A percentile compares a stretch with the other conserved stretches of the same genome.
phyloP scores from a whole-genome alignment of 2,329 filamentous ascomycete genomes.

The Nemania sp. region DNA sequence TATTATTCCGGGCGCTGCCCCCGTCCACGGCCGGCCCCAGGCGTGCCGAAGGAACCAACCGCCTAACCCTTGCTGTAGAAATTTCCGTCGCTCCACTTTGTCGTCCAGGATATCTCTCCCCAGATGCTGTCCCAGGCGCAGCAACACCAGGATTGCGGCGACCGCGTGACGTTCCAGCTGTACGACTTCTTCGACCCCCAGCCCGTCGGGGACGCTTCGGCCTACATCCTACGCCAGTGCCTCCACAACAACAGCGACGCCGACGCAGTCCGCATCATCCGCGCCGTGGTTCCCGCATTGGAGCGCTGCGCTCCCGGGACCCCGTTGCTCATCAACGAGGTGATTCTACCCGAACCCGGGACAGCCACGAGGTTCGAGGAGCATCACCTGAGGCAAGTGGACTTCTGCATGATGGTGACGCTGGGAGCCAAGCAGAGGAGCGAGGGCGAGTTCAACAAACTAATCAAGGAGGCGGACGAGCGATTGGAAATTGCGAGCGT shows the following conservation, averaged over 20 bases:
- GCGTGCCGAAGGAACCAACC: neutral
- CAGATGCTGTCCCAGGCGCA: conserved; percentile 7
- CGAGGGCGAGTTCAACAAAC: conserved; percentile 23
- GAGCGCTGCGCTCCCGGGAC: conserved; percentile 33
- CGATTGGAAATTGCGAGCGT: conserved; percentile 23
- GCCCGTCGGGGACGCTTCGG: conserved; percentile 7
- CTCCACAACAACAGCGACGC: conserved; percentile 23
- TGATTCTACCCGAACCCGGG: conserved; percentile 37
- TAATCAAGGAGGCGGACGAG: conserved; percentile 35
- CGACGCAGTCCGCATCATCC: conserved; percentile 16
- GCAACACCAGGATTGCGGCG: neutral
- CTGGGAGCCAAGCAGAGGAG: conserved; percentile 36
- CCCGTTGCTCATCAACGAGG: conserved; percentile 41
- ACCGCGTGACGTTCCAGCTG: conserved; percentile 19
- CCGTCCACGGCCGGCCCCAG: neutral
- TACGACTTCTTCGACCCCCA: conserved; percentile 25
- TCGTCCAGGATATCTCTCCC: conserved; percentile 22
- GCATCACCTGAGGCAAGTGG: conserved; percentile 37
- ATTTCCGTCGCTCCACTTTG: conserved; percentile 20
- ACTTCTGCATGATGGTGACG: conserved; percentile 39
- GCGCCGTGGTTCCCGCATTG: conserved; percentile 20
- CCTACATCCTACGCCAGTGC: conserved; percentile 20
- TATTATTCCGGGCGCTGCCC: too few species aligned
- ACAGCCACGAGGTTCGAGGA: conserved; percentile 31
- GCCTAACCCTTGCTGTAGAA: conserved; percentile 2